These are phyloP conservation scores for Tolypocladium guangdongense DNA, from an alignment of 2,329 filamentous ascomycete genomes.

Conservation along the genomic window DNA sequence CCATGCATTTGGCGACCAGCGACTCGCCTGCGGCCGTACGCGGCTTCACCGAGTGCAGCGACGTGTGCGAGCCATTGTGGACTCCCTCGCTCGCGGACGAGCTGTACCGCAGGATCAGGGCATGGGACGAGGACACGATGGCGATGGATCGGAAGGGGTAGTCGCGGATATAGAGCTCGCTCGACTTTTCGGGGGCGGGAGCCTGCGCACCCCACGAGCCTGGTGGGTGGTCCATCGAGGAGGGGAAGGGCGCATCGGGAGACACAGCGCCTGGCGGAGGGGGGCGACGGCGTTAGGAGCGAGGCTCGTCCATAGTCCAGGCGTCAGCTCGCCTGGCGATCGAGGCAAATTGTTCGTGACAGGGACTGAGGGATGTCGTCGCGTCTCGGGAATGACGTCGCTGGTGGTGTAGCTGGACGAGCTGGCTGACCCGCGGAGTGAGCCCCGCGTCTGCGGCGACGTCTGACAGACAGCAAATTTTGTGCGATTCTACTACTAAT, in stretches of 20 bases:
- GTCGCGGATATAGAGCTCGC: conserved; percentile 76
- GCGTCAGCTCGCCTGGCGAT: neutral
- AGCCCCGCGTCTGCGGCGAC: neutral
- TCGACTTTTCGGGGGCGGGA: conserved; percentile 47
- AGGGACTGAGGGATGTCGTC: neutral
- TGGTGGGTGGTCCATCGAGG: conserved; percentile 36
- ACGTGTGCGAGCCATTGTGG: conserved; percentile 47
- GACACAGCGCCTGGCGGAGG: conserved; percentile 4
- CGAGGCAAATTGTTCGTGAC: neutral
- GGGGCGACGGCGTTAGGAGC: conserved; percentile 3
- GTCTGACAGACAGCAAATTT: neutral
- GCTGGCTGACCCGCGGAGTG: neutral
- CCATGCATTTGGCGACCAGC: conserved; percentile 61
- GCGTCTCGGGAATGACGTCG: neutral
- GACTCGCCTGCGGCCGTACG: conserved; percentile 30
- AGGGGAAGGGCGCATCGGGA: conserved; percentile 3
- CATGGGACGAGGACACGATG: conserved; percentile 67
- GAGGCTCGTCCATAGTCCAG: conserved; percentile 9
- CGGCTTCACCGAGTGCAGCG: conserved; percentile 34
- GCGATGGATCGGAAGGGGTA: conserved; percentile 80
- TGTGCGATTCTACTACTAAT: neutral
- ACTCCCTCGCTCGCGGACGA: conserved; percentile 49
- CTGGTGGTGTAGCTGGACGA: neutral
- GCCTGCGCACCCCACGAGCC: conserved; percentile 34
- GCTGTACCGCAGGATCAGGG: conserved; percentile 75